Base-by-base conservation (phyloP, 352 stramenopile genomes). In the Pythium insidiosum region DNA sequence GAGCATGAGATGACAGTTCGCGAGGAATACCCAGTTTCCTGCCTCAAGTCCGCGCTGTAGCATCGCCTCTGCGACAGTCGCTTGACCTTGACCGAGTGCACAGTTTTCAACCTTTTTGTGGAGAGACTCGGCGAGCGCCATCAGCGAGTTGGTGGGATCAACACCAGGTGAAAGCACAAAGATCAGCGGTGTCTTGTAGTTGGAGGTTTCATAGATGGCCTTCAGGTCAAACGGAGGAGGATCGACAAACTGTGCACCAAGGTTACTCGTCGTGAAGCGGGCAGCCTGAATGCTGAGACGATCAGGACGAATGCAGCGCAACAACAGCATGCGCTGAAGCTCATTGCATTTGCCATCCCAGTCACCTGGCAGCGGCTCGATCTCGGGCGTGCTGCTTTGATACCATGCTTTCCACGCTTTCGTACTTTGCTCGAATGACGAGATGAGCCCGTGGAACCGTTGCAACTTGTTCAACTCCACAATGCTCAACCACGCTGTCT, bases 1-100 rank as follows among this genome's bases (percentile, higher is more conserved):
- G 1, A 97, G 64, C 82, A 97, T 97, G 47, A 98, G 65, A 47
- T 98, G 94, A 46, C 94, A 98, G 58, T 98, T 98, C 0, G 90
- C 86, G 10, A 98, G 62, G 49, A 98, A 97, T 11, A 98, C 87
- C 94, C 94, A 98, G 49, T 83, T 88, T 7, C 94, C 94, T 18
- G 70, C 64, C 13, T 83, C 73, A 0, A 97, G 36, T 2, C 82
- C 93, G 15, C 94, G 68, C 23, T 91, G 50, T 12, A 98, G 63
- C 50, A 97, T 86, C 5, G 73, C 72, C 34, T 96, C 84, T 0
- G 94, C 94, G 21, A 96, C 83, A 16, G 76, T 90, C 4, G 80
- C 92, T 40, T 98, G 94, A 15, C 94, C 94, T 47, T 98, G 94
- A 0, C 92, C 94, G 1, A 98, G 58, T 0, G 91, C 90, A 39